A percentile compares a stretch with the other conserved stretches of the same genome.
phyloP scores from a whole-genome alignment of 139 green algal species.

The Tetratostichococcus sp. region DNA sequence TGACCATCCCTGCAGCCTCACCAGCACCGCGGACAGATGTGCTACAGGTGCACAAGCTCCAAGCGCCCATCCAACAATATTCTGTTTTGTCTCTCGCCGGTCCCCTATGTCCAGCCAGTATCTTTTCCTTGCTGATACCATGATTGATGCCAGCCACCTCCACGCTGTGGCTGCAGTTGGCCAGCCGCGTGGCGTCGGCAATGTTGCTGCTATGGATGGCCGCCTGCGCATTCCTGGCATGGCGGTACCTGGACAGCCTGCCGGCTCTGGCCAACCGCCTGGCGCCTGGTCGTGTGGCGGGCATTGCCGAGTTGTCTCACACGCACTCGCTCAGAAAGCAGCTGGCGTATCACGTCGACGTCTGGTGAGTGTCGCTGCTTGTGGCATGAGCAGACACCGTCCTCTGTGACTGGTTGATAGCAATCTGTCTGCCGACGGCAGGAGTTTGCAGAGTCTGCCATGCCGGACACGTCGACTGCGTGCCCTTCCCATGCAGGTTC shows the following conservation, averaged over 20 bases:
- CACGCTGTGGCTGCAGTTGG: too few relatives aligned
- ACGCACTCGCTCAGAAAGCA: conserved; percentile 24
- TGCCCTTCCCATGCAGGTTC: conserved; percentile 20
- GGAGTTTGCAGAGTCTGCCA: not conserved
- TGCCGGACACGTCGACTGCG: not conserved
- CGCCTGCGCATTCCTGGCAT: not conserved
- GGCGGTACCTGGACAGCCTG: conserved; percentile 3
- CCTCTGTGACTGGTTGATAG: too few relatives aligned
- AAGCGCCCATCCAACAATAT: too few relatives aligned
- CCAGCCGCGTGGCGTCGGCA: too few relatives aligned
- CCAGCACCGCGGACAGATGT: too few relatives aligned
- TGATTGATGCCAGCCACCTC: too few relatives aligned
- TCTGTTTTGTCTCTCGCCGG: too few relatives aligned
- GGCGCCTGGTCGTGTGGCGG: not conserved
- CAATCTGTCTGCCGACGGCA: conserved; percentile 32
- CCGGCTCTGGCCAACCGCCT: not conserved
- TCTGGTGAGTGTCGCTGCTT: conserved; percentile 8
- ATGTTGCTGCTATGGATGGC: not conserved
- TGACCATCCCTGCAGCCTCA: too few relatives aligned
- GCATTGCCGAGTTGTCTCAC: not conserved
- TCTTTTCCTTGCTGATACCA: too few relatives aligned
- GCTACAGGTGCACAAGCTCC: too few relatives aligned
- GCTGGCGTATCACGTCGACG: conserved; percentile 37
- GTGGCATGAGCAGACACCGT: not conserved
- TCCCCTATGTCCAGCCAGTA: too few relatives aligned